Percentiles rank a stretch among this genome's conserved stretches.
These are phyloP conservation scores for Trichoderma reesei DNA, from an alignment of 495 filamentous ascomycete species.

Conservation along the genomic window DNA sequence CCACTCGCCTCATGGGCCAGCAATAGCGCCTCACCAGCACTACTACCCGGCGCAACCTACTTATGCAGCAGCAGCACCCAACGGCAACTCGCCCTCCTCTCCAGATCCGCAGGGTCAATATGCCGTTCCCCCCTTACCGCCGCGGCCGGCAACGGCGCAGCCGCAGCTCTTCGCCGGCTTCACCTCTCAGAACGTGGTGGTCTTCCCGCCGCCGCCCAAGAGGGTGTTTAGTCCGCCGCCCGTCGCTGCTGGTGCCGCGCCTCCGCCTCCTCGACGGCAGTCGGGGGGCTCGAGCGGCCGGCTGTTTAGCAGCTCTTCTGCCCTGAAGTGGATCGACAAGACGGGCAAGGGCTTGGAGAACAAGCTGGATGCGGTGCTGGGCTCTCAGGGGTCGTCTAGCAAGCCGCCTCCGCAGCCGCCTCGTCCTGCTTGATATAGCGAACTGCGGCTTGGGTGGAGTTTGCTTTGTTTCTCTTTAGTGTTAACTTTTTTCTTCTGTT, in stretches of 20 bases:
- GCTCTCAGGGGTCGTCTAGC: background rate
- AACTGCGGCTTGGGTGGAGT: too few species aligned
- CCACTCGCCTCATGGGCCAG: background rate
- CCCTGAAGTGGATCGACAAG: background rate
- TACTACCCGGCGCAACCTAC: background rate
- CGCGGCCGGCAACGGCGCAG: background rate
- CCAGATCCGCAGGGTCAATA: background rate
- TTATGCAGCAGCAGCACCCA: background rate
- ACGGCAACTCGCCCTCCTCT: background rate
- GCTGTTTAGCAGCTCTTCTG: background rate
- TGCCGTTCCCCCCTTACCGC: background rate
- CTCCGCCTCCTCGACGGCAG: background rate
- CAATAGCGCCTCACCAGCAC: background rate
- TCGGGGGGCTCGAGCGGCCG: background rate
- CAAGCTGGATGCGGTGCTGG: background rate
- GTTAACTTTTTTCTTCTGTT: background rate
- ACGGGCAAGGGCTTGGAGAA: background rate
- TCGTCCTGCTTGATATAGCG: background rate
- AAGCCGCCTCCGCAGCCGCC: background rate
- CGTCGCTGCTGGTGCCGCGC: background rate
- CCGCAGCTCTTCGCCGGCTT: background rate
- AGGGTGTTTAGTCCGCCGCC: background rate
- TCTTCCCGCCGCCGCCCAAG: background rate
- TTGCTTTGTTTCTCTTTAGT: background rate
- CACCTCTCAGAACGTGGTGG: background rate